Evolutionary conservation across 1,284 basidiomycete species (phyloP), one percentile per base, ranked within the genome.

Genomic region (Abortiporus biennis): DNA sequence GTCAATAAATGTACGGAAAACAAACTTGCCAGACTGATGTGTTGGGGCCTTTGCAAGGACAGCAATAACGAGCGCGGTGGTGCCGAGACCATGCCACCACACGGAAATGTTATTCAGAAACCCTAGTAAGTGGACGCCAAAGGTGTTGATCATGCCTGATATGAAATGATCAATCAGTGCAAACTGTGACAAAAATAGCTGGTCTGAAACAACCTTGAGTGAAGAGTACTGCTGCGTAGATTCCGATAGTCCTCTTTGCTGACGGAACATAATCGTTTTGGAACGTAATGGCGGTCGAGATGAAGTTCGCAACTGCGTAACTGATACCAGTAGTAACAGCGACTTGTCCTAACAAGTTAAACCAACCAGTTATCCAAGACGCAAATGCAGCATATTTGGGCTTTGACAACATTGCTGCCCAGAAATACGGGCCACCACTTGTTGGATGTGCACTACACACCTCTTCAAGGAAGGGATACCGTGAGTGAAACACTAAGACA

Each of bases 301-400:
- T 67, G 54, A 88, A 82, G 35, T 66, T 81, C 0, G 85, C 80
- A 45, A 76, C 80, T 1, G 72, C 85, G 48, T 80, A 87, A 44
- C 80, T 78, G 54, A 85, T 85, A 22, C 83, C 82, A 9, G 82
- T 85, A 0, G 84, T 87, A 5, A 86, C 78, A 1, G 83, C 83
- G 0, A 86, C 83, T 59, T 86, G 84, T 2, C 82, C 82, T 3
- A 85, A 66, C 12, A 87, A 63, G 56, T 88, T 88, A 63, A 85
- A 86, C 81, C 80, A 83, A 11, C 79, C 79, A 6, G 76, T 79
- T 21, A 82, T 69, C 81, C 81, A 85, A 2, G 80, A 84, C 2
- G 79, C 77, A 19, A 84, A 64, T 1, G 80, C 64, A 2, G 80
- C 78, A 35, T 72, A 55, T 50, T 72, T 49, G 1, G 71, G 71